These are phyloP conservation scores for Diplogelasinospora grovesii DNA, from an alignment of 495 filamentous ascomycete species.

Conservation along the genomic window DNA sequence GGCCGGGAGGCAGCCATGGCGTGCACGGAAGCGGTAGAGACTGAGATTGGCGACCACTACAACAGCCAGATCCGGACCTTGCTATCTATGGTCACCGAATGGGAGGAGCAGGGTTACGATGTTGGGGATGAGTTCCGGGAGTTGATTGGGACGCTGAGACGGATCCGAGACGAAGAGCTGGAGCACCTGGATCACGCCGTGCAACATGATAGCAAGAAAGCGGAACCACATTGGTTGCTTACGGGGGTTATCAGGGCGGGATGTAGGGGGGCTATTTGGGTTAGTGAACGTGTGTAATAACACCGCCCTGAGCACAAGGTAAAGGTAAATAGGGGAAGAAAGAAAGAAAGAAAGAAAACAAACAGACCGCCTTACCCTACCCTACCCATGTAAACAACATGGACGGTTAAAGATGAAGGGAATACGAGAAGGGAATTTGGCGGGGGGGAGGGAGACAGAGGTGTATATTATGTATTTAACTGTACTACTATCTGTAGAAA, in stretches of 20 bases:
- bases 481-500: no score
- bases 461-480: no score
- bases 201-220: constrained; percentile 82
- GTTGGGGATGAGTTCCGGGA: constrained; percentile 71
- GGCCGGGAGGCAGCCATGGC: constrained; percentile 96
- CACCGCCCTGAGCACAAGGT: no score
- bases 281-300: constrained; percentile 73
- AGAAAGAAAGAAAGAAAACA: background rate
- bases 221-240: constrained; percentile 78
- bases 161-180: constrained; percentile 91
- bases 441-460: no score
- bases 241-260: constrained; percentile 84
- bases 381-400: constrained; percentile 1
- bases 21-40: constrained; percentile 97
- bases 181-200: constrained; percentile 96
- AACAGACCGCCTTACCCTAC: no score
- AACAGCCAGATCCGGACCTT: constrained; percentile 82
- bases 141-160: constrained; percentile 64
- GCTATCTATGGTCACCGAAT: constrained; percentile 69
- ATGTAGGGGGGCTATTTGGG: constrained; percentile 86
- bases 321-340: no score
- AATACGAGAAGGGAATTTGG: no score
- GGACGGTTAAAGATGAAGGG: no score
- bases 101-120: constrained; percentile 60
- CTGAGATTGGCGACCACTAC: constrained; percentile 94